Conservation (phyloP, 208 protist genomes). For the Wallacemonas rigidus region DNA sequence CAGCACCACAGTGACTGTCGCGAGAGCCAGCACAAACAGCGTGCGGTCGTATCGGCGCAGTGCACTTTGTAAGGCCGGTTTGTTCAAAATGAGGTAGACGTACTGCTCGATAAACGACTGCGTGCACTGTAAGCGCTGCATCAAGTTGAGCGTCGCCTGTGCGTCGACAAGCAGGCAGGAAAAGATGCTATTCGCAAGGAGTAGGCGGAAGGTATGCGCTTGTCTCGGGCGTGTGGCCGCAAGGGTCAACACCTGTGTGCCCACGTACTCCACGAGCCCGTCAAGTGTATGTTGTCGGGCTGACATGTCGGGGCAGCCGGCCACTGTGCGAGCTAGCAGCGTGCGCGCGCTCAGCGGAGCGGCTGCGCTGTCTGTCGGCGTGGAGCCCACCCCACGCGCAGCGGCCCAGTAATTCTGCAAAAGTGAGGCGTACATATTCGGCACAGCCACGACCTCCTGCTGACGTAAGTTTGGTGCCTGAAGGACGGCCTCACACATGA, state of each 20-base stretch:
- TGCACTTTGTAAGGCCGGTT: conserved; percentile 23
- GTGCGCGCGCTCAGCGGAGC: neutral
- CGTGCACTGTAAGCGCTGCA: conserved; percentile 35
- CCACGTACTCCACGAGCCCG: conserved; percentile 43
- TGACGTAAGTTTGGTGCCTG: conserved; percentile 35
- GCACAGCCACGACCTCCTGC: conserved; percentile 62
- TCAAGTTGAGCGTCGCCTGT: conserved; percentile 32
- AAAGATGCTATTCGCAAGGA: conserved; percentile 74
- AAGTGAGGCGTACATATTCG: conserved; percentile 69
- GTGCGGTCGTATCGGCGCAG: conserved; percentile 74
- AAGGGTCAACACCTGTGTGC: conserved; percentile 33
- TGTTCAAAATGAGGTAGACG: conserved; percentile 33
- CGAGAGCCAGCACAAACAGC: conserved; percentile 64
- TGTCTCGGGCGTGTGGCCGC: conserved; percentile 33
- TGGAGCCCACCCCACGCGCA: conserved; percentile 13
- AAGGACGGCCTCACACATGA: conserved; percentile 66
- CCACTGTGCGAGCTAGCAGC: neutral
- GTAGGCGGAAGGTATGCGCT: conserved; percentile 50
- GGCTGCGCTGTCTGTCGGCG: neutral
- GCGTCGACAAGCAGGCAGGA: conserved; percentile 59
- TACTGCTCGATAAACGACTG: conserved; percentile 64
- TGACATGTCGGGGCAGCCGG: conserved; percentile 9
- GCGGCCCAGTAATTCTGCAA: conserved; percentile 67
- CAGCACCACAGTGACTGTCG: conserved; percentile 23
- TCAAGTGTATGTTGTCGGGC: conserved; percentile 6